Percentiles rank a stretch among this genome's conserved stretches.
phyloP scores from a whole-genome alignment of 805 yeast species.

The Wickerhamomyces strasburgensis region DNA sequence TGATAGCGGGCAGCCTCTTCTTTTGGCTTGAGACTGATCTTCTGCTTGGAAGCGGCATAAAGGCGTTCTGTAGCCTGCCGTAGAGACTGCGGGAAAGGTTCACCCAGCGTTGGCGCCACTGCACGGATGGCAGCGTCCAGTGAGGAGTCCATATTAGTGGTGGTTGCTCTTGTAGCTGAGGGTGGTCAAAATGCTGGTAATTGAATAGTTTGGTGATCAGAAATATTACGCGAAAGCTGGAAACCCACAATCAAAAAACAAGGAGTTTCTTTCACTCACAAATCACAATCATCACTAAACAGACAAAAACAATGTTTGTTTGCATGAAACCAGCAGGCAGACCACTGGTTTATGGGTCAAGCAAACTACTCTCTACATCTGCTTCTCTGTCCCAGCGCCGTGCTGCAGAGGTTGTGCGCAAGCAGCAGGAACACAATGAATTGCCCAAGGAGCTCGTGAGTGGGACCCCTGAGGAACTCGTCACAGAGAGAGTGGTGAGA shows the following conservation, averaged over 20 bases:
- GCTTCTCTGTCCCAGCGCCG: neutral
- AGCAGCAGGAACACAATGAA: conserved; percentile 24
- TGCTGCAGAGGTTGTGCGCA: conserved; percentile 9
- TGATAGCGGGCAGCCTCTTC: conserved; percentile 66
- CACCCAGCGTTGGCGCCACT: conserved; percentile 43
- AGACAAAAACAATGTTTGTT: too few species aligned
- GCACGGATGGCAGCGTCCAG: conserved; percentile 38
- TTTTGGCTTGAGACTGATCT: conserved; percentile 42
- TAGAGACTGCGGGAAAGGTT: conserved; percentile 39
- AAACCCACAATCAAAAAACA: too few species aligned
- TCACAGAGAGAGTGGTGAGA: conserved; percentile 61
- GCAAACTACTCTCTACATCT: too few species aligned
- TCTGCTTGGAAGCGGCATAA: conserved; percentile 46
- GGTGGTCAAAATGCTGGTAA: too few species aligned
- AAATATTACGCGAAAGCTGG: too few species aligned
- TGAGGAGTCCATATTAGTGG: conserved; percentile 12
- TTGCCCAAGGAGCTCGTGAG: conserved; percentile 54
- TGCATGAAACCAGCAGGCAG: too few species aligned
- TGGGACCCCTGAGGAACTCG: conserved; percentile 72
- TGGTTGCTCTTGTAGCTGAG: too few species aligned
- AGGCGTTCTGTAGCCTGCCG: conserved; percentile 26
- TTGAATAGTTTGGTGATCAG: too few species aligned
- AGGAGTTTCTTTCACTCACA: too few species aligned
- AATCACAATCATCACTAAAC: too few species aligned
- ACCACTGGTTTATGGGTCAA: too few species aligned